These are phyloP conservation scores for Durusdinium trenchii DNA, from an alignment of 73 alveolate species.

Conservation along the genomic window DNA sequence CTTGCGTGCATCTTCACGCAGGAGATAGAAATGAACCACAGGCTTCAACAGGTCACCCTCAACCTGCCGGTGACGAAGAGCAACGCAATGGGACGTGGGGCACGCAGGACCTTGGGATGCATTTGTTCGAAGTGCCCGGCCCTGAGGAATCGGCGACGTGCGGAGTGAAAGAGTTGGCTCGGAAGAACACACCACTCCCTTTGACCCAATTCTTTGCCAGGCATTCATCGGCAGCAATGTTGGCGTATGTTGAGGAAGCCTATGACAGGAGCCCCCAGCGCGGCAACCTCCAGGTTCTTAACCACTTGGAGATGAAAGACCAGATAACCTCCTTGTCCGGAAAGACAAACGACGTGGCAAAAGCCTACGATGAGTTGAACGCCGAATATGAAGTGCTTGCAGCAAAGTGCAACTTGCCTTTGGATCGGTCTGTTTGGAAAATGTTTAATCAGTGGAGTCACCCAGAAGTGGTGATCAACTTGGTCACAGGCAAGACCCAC, in stretches of 20 bases:
- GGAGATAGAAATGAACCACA: not conserved
- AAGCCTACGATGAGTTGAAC: not conserved
- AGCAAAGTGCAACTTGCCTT: not conserved
- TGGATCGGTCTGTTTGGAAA: not conserved
- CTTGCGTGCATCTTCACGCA: not conserved
- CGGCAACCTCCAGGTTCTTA: not conserved
- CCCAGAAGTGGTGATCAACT: not conserved
- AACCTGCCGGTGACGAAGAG: not conserved
- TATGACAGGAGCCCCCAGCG: slow-evolving; percentile 9
- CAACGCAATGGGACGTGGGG: not conserved
- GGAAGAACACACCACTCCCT: not conserved
- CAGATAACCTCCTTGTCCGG: not conserved
- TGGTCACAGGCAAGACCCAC: not conserved
- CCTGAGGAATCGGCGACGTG: not conserved
- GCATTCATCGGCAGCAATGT: not conserved
- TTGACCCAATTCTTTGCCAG: not conserved
- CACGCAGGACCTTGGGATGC: not conserved
- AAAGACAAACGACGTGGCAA: not conserved
- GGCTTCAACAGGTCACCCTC: not conserved
- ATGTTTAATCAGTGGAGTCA: not conserved
- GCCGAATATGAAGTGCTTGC: not conserved
- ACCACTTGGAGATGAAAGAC: not conserved
- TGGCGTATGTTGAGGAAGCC: slow-evolving; percentile 34
- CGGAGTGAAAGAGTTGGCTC: not conserved
- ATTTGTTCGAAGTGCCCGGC: not conserved